phyloP scores from a whole-genome alignment of 441 rosid genomes.

The Erodium texanum region DNA sequence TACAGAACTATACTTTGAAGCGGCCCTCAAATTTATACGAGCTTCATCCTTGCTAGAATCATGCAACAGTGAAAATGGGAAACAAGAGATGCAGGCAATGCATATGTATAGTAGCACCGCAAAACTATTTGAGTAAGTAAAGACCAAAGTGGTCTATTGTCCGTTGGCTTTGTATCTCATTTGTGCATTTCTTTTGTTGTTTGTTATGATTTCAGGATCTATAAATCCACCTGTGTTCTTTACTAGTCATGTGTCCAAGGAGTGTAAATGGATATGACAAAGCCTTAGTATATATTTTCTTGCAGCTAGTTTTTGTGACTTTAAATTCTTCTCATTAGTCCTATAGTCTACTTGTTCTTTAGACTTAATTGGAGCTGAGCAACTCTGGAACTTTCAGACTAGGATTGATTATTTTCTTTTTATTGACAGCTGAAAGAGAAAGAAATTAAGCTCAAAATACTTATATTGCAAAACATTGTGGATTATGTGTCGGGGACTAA shows the following conservation, averaged over 20 bases:
- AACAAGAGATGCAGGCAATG: constrained; percentile 60
- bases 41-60: constrained; percentile 75
- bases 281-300: not conserved
- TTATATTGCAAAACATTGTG: not conserved
- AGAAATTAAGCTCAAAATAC: not conserved
- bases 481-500: not conserved
- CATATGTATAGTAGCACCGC: constrained; percentile 77
- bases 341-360: not conserved
- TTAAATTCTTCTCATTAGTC: not conserved
- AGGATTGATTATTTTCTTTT: not conserved
- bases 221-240: not conserved
- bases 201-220: not conserved
- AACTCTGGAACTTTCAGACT: constrained; percentile 1
- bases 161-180: not conserved
- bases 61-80: constrained; percentile 49
- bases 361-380: not conserved
- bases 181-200: not conserved
- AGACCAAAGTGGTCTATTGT: not conserved
- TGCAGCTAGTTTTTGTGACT: not conserved
- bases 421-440: not conserved
- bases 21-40: constrained; percentile 85
- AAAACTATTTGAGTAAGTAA: constrained; percentile 89
- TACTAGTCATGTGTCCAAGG: not conserved
- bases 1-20: constrained; percentile 75
- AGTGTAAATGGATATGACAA: not conserved